Base-by-base conservation (phyloP, 305 asterid species). In the Fraxinus velutina region DNA sequence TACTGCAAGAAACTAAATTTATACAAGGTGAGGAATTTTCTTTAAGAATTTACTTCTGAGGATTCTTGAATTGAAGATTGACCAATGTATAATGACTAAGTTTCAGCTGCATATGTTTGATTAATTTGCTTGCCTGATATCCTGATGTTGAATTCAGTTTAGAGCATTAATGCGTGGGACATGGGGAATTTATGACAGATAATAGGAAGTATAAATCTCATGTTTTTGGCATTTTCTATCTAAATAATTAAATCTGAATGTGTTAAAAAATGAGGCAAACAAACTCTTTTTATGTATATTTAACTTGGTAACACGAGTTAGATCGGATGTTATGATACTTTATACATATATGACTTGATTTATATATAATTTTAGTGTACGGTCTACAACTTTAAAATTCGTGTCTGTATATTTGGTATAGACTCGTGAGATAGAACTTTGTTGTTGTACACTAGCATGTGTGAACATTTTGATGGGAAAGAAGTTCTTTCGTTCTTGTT, bases 1-100 rank as follows among this genome's bases (percentile, higher is more conserved):
- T 91, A 91, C 85, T 80, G 89, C 79, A 91, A 87, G 89, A 96
- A 91, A 85, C 91, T 96, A 75, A 90, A 91, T 82, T 39, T 87
- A 87, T 96, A 93, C 90, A 93, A 92, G 93, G 99, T 96, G 85
- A 80, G 88, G 75, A 21, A 81, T 79, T 78, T 75, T 71, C 64
- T 78, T 74, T 30, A 34, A 79, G 21, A 22, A 37, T 80, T 77
- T 60, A 50, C 81, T 64, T 78, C 32, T 30, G 62, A 73, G 73
- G 32, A 77, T 68, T 50, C 27, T 77, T 70, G 36, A 15, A 70
- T 70, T 2, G 24, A 32, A 70, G n/a, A 30, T 15, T 32, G 75
- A 30, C 75, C 75, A 68, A 9, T 15, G 75, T 6, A 70, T 27
- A 27, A 64, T 60, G 27, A 10, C 17, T 22, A 64, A 12, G 73